Evolutionary conservation across 352 stramenopile species (phyloP), one percentile per base, ranked within the genome.

Genomic region (Pythium apleroticum): DNA sequence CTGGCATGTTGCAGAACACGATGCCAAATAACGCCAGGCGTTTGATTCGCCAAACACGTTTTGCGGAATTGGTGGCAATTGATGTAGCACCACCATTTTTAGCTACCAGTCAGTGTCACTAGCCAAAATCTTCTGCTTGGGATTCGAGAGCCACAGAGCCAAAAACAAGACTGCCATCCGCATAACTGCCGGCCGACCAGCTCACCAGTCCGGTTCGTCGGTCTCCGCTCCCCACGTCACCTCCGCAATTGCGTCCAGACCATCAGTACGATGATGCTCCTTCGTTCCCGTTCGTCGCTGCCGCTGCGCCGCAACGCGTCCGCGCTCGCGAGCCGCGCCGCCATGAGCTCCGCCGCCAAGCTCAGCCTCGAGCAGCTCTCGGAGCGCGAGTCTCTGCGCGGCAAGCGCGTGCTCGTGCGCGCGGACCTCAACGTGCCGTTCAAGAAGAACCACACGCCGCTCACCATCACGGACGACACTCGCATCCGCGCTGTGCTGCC

Each of bases 391-490:
- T 85, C 72, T 65, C 82, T 98, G 54, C 93, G 96, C 74, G 96
- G 94, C 71, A 97, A 98, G 78, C 98, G 96, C 56, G 97, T 99
- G 55, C 83, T 99, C 46, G 92, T 99, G 45, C 92, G 98, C 66
- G 98, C 96, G 41, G 98, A 99, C 83, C 90, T 99, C 52, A 99
- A 99, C 78, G 98, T 99, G 58, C 98, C 98, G n/a, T 91, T 99
- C 68, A 80, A 86, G 72, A 96, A 96, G 74, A 82, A 89, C 62
- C 61, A 74, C 66, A 88, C 78, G 73, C 95, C 96, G 69, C 77
- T 87, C 22, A 96, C 73, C 22, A 99, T 99, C 85, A 98, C 97
- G 45, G 97, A 99, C 54, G 82, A 92, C 70, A 92, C 82, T 57
- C 96, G 98, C 63, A 99, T 99, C 80, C 91, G 97, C 30, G 97